phyloP scores from a whole-genome alignment of 108 stramenopile genomes.

The Nitzschia palea region DNA sequence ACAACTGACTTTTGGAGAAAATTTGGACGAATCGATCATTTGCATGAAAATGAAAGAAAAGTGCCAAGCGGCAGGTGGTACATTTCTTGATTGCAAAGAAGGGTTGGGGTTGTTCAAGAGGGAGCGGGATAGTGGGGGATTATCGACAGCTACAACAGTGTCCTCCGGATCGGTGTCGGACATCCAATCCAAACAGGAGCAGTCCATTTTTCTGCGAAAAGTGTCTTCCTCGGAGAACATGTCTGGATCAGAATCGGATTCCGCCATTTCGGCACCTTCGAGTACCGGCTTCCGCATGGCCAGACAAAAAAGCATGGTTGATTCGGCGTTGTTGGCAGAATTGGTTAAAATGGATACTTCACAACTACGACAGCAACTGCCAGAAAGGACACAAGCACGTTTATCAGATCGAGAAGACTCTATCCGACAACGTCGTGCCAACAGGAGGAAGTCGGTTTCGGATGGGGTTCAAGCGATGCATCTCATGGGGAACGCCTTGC shows the following conservation, averaged over 20 bases:
- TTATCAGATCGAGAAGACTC: constrained; percentile 22
- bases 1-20: constrained; percentile 9
- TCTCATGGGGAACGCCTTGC: background rate
- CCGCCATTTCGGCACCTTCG: too few relatives aligned
- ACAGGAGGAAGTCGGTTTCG: constrained; percentile 45
- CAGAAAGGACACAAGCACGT: constrained; percentile 8
- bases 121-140: background rate
- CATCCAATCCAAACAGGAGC: background rate
- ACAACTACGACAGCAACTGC: constrained; percentile 23
- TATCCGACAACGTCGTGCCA: constrained; percentile 16
- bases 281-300: too few relatives aligned
- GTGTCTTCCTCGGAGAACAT: constrained; percentile 1
- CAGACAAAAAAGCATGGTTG: too few relatives aligned
- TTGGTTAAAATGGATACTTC: constrained; percentile 40
- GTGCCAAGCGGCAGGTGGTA: too few relatives aligned
- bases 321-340: constrained; percentile 24
- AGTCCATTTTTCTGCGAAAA: background rate
- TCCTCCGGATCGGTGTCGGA: background rate
- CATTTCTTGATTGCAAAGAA: too few relatives aligned
- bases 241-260: too few relatives aligned
- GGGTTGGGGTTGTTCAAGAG: too few relatives aligned
- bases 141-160: background rate
- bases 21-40: constrained; percentile 1
- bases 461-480: constrained; percentile 62
- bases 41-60: too few relatives aligned